Conservation (phyloP, 331 rosid species). For the Cucumis variabilis region DNA sequence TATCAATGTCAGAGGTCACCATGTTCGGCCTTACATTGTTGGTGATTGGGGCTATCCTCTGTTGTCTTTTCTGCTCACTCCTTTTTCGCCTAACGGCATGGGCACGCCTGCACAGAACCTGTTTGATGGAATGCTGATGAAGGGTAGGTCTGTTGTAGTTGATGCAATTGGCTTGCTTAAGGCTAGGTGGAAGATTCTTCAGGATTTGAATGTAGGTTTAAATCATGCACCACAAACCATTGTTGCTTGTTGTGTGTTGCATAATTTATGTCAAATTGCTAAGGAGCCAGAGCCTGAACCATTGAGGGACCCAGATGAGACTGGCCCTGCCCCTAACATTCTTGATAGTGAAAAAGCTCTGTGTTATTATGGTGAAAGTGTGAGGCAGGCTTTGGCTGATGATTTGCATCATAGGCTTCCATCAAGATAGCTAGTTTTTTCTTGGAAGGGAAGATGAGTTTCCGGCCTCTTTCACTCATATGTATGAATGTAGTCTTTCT, state of each 20-base stretch:
- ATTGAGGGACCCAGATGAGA: conserved; percentile 91
- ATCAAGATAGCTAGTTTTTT: conserved; percentile 51
- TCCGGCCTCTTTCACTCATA: not conserved
- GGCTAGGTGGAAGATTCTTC: conserved; percentile 92
- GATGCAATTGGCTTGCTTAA: conserved; percentile 91
- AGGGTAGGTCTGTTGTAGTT: conserved; percentile 82
- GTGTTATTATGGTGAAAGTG: conserved; percentile 72
- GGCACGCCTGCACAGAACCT: conserved; percentile 88
- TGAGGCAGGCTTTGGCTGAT: conserved; percentile 90
- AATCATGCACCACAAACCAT: conserved; percentile 87
- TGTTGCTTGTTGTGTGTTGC: conserved; percentile 92
- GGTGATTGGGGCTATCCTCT: conserved; percentile 92
- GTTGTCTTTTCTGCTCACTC: conserved; percentile 73
- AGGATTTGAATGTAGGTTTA: conserved; percentile 81
- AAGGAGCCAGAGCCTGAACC: conserved; percentile 93
- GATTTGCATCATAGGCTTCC: conserved; percentile 94
- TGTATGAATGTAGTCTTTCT: conserved; percentile 25
- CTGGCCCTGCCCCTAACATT: conserved; percentile 69
- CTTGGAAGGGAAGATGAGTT: conserved; percentile 10
- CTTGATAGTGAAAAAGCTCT: conserved; percentile 71
- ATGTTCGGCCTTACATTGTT: conserved; percentile 82
- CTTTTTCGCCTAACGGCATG: conserved; percentile 71
- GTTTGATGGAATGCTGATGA: conserved; percentile 94
- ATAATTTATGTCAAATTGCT: conserved; percentile 90
- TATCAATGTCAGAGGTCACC: conserved; percentile 64